Conservation (phyloP, 2,329 filamentous ascomycete genomes). For the Alternaria ventricosa region DNA sequence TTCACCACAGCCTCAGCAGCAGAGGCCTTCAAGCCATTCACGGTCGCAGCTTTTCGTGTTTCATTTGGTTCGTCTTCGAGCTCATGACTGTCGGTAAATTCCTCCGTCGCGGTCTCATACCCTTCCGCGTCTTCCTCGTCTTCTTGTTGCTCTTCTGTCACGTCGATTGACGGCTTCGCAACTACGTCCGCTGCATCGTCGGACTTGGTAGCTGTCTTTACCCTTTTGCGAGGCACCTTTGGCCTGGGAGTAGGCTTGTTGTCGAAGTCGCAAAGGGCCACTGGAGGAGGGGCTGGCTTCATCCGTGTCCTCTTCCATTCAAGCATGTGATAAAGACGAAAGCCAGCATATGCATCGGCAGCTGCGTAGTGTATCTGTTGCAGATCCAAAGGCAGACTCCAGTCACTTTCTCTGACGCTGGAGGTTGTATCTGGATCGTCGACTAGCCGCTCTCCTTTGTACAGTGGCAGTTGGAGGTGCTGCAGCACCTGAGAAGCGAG, state of each 20-base stretch:
- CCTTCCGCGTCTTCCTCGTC: conserved; percentile 35
- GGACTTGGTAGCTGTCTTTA: conserved; percentile 8
- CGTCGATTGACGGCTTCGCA: conserved; percentile 18
- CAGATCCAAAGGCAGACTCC: conserved; percentile 67
- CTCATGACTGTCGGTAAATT: conserved; percentile 31
- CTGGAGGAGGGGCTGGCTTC: conserved; percentile 72
- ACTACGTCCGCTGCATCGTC: conserved; percentile 9
- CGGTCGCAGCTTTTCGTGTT: conserved; percentile 4
- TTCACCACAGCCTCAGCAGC: not conserved
- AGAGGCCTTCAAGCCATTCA: not conserved
- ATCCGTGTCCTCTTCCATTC: conserved; percentile 72
- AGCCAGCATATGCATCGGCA: conserved; percentile 82
- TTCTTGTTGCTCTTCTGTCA: conserved; percentile 23
- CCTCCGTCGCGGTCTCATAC: conserved; percentile 46
- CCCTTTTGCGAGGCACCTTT: conserved; percentile 16
- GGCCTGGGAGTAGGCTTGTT: conserved; percentile 32
- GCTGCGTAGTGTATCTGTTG: conserved; percentile 77
- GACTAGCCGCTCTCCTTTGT: conserved; percentile 68
- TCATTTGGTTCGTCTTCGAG: conserved; percentile 21
- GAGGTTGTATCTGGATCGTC: conserved; percentile 21
- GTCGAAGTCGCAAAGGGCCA: conserved; percentile 71
- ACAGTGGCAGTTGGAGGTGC: conserved; percentile 75
- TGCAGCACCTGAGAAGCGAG: conserved; percentile 75
- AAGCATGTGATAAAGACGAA: conserved; percentile 75
- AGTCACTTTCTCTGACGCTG: conserved; percentile 74